Percentiles rank a stretch among this genome's conserved stretches.
These are phyloP conservation scores for Tricholoma hemisulphureum DNA, from an alignment of 768 basidiomycete species.

Conservation along the genomic window DNA sequence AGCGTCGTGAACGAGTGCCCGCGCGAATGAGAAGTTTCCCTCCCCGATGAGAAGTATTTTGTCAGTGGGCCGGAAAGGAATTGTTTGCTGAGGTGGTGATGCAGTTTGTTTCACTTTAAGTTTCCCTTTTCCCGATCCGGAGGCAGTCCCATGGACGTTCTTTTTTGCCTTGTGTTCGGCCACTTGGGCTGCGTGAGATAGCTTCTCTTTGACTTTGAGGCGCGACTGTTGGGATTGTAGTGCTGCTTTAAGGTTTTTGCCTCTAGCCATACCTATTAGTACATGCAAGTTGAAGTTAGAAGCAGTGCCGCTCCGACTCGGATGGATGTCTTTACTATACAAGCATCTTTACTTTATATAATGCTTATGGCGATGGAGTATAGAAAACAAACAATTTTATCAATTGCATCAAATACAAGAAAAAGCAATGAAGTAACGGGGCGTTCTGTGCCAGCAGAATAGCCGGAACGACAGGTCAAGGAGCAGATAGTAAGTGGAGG, in stretches of 20 bases:
- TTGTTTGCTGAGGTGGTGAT: constrained; percentile 36
- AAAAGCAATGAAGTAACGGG: too few relatives aligned
- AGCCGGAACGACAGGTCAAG: too few relatives aligned
- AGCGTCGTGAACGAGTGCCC: constrained; percentile 57
- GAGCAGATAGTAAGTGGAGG: too few relatives aligned
- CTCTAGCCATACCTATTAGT: constrained; percentile 38
- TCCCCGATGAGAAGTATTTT: constrained; percentile 83
- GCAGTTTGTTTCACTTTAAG: constrained; percentile 34
- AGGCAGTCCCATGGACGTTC: constrained; percentile 9
- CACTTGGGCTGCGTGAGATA: constrained; percentile 48
- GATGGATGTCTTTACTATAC: too few relatives aligned
- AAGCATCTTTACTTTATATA: too few relatives aligned
- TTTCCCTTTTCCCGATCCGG: constrained; percentile 30
- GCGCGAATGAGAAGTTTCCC: constrained; percentile 92
- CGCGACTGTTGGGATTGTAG: constrained; percentile 70
- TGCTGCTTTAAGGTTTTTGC: constrained; percentile 64
- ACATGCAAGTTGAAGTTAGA: background rate
- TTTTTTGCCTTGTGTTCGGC: constrained; percentile 48
- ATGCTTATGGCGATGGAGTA: too few relatives aligned
- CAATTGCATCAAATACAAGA: too few relatives aligned
- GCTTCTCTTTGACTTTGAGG: constrained; percentile 58
- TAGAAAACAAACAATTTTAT: too few relatives aligned
- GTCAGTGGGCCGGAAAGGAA: constrained; percentile 67
- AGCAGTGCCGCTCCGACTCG: too few relatives aligned
- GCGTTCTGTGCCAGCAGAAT: too few relatives aligned